Evolutionary conservation across 106 monocot species (phyloP).

Genomic region (Dioscorea dumetorum): DNA sequence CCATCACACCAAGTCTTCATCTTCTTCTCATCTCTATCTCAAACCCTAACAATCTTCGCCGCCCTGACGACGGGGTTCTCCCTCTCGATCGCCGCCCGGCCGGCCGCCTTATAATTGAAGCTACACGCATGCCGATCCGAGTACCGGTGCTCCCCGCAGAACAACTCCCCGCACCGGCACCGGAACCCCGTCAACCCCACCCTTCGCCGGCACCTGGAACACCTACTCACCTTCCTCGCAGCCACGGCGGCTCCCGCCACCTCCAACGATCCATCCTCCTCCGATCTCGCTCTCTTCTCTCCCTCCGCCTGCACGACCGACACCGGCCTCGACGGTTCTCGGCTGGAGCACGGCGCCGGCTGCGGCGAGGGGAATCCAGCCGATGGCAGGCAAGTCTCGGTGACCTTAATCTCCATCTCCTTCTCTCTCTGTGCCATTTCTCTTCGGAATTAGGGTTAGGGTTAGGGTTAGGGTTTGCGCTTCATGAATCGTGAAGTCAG

Average conservation of each 20-base stretch:
- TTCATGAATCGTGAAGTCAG: not conserved
- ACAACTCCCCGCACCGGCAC: conserved; percentile 89
- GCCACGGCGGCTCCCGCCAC: not conserved
- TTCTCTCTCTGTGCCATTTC: conserved; percentile 1
- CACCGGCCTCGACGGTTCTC: not conserved
- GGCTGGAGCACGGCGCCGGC: conserved; percentile 13
- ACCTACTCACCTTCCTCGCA: conserved; percentile 38
- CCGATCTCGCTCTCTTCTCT: not conserved
- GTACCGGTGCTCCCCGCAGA: conserved; percentile 83
- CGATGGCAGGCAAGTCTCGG: conserved; percentile 2
- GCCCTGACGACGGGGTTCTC: conserved; percentile 80
- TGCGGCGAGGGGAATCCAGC: conserved; percentile 1
- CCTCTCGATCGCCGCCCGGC: conserved; percentile 49
- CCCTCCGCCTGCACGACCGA: not conserved
- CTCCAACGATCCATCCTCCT: not conserved
- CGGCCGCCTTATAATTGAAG: conserved; percentile 81
- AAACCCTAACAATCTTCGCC: conserved; percentile 76
- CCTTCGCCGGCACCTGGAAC: conserved; percentile 57
- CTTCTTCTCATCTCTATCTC: not conserved
- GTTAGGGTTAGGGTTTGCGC: not conserved
- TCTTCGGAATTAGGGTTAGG: not conserved
- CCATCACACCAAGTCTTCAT: not conserved
- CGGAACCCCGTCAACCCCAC: conserved; percentile 83
- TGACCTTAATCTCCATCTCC: not conserved
- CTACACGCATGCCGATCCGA: conserved; percentile 76